A percentile compares a stretch with the other conserved stretches of the same genome.
phyloP scores from a whole-genome alignment of 345 rosid species.

The Citrus cavaleriei region DNA sequence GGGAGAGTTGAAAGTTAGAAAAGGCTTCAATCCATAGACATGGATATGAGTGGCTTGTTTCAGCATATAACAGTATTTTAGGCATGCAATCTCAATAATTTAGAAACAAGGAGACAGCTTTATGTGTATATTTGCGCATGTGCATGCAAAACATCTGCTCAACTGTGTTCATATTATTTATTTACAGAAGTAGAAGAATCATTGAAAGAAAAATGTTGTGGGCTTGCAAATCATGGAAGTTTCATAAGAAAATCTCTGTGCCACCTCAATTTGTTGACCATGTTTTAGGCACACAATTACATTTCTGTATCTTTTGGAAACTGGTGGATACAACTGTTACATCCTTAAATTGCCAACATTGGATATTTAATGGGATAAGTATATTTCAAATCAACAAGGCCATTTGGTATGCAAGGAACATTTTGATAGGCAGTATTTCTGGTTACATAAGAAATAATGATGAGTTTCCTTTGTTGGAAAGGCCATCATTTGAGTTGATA shows the following conservation, averaged over 20 bases:
- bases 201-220: neutral
- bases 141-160: neutral
- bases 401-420: neutral
- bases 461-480: neutral
- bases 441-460: neutral
- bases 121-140: neutral
- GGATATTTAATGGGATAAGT: neutral
- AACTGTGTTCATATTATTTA: neutral
- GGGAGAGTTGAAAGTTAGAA: neutral
- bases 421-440: neutral
- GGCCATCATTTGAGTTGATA: too few species aligned
- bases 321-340: neutral
- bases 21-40: neutral
- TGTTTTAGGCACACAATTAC: neutral
- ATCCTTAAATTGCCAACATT: neutral
- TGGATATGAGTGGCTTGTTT: neutral
- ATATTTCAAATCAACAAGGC: neutral
- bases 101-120: neutral
- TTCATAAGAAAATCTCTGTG: neutral
- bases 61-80: neutral
- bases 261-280: neutral
- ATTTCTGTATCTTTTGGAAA: neutral
- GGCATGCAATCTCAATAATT: neutral
- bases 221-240: neutral
- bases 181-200: neutral